Conservation (phyloP, 805 yeast species). For the Candida coquimbonensis region DNA sequence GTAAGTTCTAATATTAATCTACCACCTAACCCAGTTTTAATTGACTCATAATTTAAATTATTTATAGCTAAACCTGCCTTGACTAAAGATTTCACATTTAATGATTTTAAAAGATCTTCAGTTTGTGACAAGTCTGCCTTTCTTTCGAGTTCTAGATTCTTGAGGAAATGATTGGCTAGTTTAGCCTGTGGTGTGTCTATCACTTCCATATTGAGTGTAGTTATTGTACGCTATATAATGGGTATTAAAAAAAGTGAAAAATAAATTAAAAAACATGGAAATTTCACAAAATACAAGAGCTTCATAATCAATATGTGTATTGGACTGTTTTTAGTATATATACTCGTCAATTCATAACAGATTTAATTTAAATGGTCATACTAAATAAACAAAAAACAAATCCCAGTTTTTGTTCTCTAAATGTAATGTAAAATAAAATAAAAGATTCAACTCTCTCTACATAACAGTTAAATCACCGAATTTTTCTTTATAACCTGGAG, state of each 20-base stretch:
- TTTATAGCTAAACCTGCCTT: conserved; percentile 67
- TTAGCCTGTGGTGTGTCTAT: conserved; percentile 1
- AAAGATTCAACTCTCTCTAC: conserved; percentile 27
- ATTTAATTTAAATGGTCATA: not conserved
- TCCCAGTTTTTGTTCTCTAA: conserved; percentile 1
- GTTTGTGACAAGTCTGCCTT: conserved; percentile 21
- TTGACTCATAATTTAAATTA: conserved; percentile 52
- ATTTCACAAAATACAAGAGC: not conserved
- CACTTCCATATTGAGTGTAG: not conserved
- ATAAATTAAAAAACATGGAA: not conserved
- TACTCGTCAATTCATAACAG: conserved; percentile 7
- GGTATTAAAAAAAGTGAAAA: not conserved
- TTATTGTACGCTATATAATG: not conserved
- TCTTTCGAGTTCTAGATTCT: conserved; percentile 14
- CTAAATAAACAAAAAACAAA: not conserved
- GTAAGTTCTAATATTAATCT: conserved; percentile 56
- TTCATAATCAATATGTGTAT: conserved; percentile 16
- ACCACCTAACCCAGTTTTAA: conserved; percentile 78
- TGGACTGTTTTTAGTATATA: conserved; percentile 2
- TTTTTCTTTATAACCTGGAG: conserved; percentile 97
- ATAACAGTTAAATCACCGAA: conserved; percentile 95
- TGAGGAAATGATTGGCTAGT: conserved; percentile 14
- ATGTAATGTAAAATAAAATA: not conserved
- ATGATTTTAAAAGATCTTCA: conserved; percentile 32
- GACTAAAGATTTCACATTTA: conserved; percentile 62